phyloP scores from a whole-genome alignment of 2,329 filamentous ascomycete species.

The Microthyrium microscopicum region DNA sequence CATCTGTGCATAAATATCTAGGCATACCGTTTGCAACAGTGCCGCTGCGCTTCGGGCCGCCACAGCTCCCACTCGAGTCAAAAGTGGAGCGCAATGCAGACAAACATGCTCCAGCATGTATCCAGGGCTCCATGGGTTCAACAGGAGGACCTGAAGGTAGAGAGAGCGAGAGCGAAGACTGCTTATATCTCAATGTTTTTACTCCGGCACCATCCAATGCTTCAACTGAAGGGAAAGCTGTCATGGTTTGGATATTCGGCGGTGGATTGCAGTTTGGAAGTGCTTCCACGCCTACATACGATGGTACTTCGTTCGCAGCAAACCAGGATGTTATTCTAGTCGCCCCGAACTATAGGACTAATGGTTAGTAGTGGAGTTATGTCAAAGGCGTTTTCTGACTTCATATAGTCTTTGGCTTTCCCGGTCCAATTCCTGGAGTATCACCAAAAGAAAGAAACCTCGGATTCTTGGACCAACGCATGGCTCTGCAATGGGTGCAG shows the following conservation, averaged over 20 bases:
- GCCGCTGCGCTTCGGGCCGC: conserved; percentile 2
- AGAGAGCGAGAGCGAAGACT: conserved; percentile 6
- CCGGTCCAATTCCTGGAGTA: conserved; percentile 17
- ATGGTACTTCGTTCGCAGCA: conserved; percentile 21
- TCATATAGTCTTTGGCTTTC: conserved; percentile 24
- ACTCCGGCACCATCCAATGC: not conserved
- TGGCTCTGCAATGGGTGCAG: conserved; percentile 23
- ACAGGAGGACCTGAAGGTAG: not conserved
- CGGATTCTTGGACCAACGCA: conserved; percentile 21
- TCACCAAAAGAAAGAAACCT: conserved; percentile 17
- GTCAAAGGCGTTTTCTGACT: not conserved
- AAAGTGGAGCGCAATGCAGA: not conserved
- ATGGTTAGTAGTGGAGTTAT: not conserved
- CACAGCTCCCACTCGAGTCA: conserved; percentile 1
- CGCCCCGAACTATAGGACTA: conserved; percentile 19
- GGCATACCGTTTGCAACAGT: conserved; percentile 7
- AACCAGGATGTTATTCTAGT: conserved; percentile 22
- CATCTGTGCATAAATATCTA: conserved; percentile 6
- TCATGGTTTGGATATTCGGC: conserved; percentile 7
- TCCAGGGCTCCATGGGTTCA: not conserved
- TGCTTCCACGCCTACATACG: conserved; percentile 16
- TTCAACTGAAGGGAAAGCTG: conserved; percentile 1
- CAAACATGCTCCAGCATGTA: not conserved
- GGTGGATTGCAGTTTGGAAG: conserved; percentile 12
- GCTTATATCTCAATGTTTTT: conserved; percentile 5